phyloP scores from a whole-genome alignment of 352 stramenopile species.

The Globisporangium middletonii region DNA sequence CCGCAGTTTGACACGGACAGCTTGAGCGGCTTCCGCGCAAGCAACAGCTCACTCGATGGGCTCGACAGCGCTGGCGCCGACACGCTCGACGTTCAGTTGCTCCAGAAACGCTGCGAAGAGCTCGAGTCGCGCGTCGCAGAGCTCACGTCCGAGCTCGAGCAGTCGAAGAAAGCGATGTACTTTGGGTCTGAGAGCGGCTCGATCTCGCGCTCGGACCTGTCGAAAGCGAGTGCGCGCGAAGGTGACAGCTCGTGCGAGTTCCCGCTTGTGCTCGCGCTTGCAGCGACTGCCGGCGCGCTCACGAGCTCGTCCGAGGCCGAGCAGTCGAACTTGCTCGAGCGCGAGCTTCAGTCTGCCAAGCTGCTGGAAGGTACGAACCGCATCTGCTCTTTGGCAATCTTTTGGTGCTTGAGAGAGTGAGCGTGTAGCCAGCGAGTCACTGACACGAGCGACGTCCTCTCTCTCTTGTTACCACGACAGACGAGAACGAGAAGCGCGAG shows the following conservation, averaged over 20 bases:
- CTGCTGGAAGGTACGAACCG: slow-evolving; percentile 30
- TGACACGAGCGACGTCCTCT: background rate
- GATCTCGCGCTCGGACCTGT: slow-evolving; percentile 59
- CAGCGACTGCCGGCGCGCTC: slow-evolving; percentile 66
- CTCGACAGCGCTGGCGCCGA: slow-evolving; percentile 14
- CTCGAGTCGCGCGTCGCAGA: slow-evolving; percentile 57
- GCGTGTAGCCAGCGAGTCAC: background rate
- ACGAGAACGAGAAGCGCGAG: slow-evolving; percentile 19
- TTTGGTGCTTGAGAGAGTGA: background rate
- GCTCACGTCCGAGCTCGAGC: slow-evolving; percentile 61
- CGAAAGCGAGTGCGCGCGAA: slow-evolving; percentile 57
- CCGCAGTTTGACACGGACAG: slow-evolving; percentile 12
- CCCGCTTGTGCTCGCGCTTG: slow-evolving; percentile 69
- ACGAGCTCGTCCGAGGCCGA: slow-evolving; percentile 64
- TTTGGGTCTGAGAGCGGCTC: slow-evolving; percentile 69
- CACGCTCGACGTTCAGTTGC: slow-evolving; percentile 36
- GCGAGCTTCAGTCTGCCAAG: slow-evolving; percentile 50
- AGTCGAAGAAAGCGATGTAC: slow-evolving; percentile 62
- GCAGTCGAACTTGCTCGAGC: slow-evolving; percentile 52
- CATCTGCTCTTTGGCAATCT: background rate
- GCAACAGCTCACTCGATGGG: slow-evolving; percentile 14
- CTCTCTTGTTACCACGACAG: slow-evolving; percentile 5
- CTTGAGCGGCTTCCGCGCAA: slow-evolving; percentile 21
- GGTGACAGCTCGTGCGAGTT: slow-evolving; percentile 78
- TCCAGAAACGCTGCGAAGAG: slow-evolving; percentile 67